Evolutionary conservation across 2,329 filamentous ascomycete species (phyloP).

Genomic region (Tolypocladium ophioglossoides): DNA sequence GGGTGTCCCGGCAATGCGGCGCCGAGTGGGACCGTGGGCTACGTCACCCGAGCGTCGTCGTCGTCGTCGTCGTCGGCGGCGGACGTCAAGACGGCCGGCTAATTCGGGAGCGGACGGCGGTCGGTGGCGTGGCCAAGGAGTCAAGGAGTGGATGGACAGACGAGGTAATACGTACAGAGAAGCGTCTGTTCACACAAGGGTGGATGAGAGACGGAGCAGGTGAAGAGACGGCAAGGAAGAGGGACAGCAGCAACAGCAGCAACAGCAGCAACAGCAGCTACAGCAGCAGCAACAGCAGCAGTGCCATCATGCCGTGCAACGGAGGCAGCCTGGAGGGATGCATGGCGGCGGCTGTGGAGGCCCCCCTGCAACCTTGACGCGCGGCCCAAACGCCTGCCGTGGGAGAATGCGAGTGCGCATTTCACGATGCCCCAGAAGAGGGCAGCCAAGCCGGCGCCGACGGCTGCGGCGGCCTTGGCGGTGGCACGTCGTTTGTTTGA

Average conservation of each 20-base stretch:
- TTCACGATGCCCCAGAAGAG: no score
- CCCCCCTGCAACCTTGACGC: slow-evolving; percentile 2
- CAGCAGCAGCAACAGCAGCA: no score
- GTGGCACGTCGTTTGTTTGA: no score
- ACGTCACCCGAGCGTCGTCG: neutral
- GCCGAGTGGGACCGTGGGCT: neutral
- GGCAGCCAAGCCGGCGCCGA: no score
- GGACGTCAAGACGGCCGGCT: neutral
- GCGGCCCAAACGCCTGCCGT: slow-evolving; percentile 4
- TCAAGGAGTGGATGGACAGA: neutral
- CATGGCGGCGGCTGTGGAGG: no score
- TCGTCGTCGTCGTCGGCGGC: neutral
- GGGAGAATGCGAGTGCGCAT: no score
- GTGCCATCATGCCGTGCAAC: no score
- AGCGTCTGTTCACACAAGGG: neutral
- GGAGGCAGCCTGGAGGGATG: no score
- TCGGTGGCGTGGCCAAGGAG: neutral
- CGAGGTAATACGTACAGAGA: neutral
- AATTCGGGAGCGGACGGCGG: neutral
- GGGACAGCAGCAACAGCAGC: neutral
- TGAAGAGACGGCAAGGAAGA: no score
- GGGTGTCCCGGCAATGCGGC: neutral
- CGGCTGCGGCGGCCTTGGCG: no score
- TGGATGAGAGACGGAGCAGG: neutral
- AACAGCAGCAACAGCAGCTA: neutral